A percentile compares a stretch with the other conserved stretches of the same genome.
phyloP scores from a whole-genome alignment of 73 alveolate genomes.

The Tetrahymena borealis region DNA sequence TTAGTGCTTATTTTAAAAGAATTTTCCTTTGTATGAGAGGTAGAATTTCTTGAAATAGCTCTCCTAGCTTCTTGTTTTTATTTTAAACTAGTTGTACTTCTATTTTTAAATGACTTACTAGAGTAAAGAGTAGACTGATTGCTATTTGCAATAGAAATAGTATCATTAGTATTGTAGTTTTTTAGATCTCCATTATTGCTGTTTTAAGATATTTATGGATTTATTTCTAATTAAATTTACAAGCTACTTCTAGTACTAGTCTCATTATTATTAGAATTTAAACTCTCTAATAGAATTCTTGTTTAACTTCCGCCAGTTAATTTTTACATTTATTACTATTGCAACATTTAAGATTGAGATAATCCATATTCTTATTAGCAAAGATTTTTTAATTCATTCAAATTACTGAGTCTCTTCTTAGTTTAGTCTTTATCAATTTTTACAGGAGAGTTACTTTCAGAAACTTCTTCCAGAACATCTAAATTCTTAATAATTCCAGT shows the following conservation, averaged over 20 bases:
- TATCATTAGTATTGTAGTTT: no score
- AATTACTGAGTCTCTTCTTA: neutral
- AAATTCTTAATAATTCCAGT: neutral
- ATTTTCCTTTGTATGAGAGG: neutral
- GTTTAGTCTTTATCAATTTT: neutral
- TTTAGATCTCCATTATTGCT: no score
- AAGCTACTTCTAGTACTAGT: neutral
- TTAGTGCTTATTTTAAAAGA: neutral
- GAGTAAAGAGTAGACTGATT: neutral
- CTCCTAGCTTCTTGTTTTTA: neutral
- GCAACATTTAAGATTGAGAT: neutral
- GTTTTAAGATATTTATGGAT: no score
- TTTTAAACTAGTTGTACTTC: neutral
- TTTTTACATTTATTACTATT: neutral
- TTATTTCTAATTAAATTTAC: no score
- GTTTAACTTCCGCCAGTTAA: neutral
- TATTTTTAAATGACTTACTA: neutral
- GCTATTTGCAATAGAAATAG: neutral
- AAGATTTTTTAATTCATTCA: neutral
- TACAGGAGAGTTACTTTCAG: neutral
- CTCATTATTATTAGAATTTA: neutral
- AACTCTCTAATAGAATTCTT: neutral
- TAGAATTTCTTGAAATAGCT: neutral
- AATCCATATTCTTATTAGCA: neutral
- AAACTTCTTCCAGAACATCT: neutral